Conservation (phyloP, 495 filamentous ascomycete genomes). For the Annulohypoxylon moriforme region DNA sequence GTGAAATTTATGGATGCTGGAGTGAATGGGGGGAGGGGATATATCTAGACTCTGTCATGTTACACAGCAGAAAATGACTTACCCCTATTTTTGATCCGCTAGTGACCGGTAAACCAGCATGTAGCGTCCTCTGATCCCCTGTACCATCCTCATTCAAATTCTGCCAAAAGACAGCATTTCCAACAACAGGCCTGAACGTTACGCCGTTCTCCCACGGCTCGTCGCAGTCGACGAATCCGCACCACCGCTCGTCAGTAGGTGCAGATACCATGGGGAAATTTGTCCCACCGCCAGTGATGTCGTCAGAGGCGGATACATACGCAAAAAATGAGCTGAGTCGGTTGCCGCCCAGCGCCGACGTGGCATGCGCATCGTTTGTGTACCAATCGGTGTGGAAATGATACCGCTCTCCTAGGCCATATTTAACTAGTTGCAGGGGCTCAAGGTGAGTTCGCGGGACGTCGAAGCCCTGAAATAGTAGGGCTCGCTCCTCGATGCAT, state of each 20-base stretch:
- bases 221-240: constrained; percentile 69
- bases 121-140: constrained; percentile 73
- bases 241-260: constrained; percentile 63
- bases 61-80: constrained; percentile 6
- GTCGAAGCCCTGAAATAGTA: constrained; percentile 74
- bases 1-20: neutral
- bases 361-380: constrained; percentile 52
- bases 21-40: neutral
- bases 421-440: constrained; percentile 66
- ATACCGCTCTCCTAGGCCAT: constrained; percentile 60
- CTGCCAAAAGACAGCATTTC: constrained; percentile 82
- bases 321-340: constrained; percentile 66
- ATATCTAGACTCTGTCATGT: neutral
- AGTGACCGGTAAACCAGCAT: constrained; percentile 76
- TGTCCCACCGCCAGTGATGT: constrained; percentile 66
- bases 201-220: constrained; percentile 66
- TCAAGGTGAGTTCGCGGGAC: constrained; percentile 58
- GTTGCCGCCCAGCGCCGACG: constrained; percentile 59
- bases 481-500: constrained; percentile 76
- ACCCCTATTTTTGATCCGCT: constrained; percentile 75
- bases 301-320: constrained; percentile 59
- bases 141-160: constrained; percentile 69
- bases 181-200: constrained; percentile 73
- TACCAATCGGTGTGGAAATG: constrained; percentile 70
- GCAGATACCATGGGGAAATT: constrained; percentile 63